These are phyloP conservation scores for Lecanosticta acicola DNA, from an alignment of 2,329 filamentous ascomycete genomes.

Conservation along the genomic window DNA sequence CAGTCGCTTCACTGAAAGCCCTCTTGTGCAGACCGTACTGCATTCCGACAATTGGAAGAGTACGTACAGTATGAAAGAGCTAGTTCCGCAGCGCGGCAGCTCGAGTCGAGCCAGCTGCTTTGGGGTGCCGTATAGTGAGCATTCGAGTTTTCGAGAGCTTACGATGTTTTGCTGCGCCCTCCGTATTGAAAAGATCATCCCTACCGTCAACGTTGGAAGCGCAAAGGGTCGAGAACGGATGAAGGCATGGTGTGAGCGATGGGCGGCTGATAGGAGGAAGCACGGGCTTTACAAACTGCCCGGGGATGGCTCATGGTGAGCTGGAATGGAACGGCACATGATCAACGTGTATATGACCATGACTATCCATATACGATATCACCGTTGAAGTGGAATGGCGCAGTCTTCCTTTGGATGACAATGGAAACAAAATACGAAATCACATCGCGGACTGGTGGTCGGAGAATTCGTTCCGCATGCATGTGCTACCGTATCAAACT, in stretches of 20 bases:
- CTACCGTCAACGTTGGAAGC: slow-evolving; percentile 81
- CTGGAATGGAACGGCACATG: too few relatives aligned
- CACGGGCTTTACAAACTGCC: slow-evolving; percentile 50
- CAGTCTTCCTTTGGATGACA: too few relatives aligned
- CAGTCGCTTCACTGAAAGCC: slow-evolving; percentile 57
- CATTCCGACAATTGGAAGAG: slow-evolving; percentile 68
- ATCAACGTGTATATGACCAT: too few relatives aligned
- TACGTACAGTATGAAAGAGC: slow-evolving; percentile 63
- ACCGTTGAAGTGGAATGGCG: too few relatives aligned
- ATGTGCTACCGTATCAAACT: too few relatives aligned
- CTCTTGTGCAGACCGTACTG: slow-evolving; percentile 60
- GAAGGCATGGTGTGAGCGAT: slow-evolving; percentile 61
- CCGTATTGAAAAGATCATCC: slow-evolving; percentile 81
- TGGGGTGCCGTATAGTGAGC: slow-evolving; percentile 91
- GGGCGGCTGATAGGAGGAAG: slow-evolving; percentile 58
- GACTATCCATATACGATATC: too few relatives aligned
- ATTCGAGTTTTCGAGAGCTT: slow-evolving; percentile 89
- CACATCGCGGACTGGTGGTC: too few relatives aligned
- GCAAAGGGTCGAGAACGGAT: slow-evolving; percentile 59
- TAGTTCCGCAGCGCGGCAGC: slow-evolving; percentile 77
- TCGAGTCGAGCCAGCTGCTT: slow-evolving; percentile 80
- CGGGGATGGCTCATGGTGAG: slow-evolving; percentile 30
- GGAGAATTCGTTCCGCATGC: too few relatives aligned
- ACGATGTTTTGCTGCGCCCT: slow-evolving; percentile 88
- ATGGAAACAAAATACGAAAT: too few relatives aligned